A percentile compares a stretch with the other conserved stretches of the same genome.
phyloP scores from a whole-genome alignment of 495 filamentous ascomycete genomes.

The Penicillium cosmopolitanum region DNA sequence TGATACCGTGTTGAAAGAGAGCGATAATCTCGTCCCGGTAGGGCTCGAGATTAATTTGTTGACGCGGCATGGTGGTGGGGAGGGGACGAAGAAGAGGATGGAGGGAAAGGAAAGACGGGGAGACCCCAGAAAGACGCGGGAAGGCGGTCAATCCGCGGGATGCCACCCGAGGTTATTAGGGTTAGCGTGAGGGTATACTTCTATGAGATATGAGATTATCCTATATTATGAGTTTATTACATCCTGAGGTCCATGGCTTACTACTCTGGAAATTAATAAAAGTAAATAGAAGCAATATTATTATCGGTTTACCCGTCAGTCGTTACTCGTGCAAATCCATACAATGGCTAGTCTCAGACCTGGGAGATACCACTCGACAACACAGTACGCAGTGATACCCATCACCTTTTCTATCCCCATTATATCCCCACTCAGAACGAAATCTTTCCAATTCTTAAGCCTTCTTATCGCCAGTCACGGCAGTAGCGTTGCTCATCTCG shows the following conservation, averaged over 20 bases:
- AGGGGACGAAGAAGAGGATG: background rate
- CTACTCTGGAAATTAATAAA: background rate
- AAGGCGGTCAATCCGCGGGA: slow-evolving; percentile 27
- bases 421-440: background rate
- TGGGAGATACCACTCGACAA: slow-evolving; percentile 6
- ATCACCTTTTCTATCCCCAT: background rate
- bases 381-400: slow-evolving; percentile 2
- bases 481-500: slow-evolving; percentile 14
- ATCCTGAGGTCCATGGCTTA: background rate
- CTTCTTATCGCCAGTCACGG: slow-evolving; percentile 23
- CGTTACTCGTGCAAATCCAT: slow-evolving; percentile 9
- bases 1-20: slow-evolving; percentile 31
- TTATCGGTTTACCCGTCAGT: slow-evolving; percentile 18
- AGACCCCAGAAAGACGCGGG: background rate
- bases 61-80: slow-evolving; percentile 26
- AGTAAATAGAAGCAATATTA: slow-evolving; percentile 5
- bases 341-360: slow-evolving; percentile 17
- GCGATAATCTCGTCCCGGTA: slow-evolving; percentile 33
- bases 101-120: background rate
- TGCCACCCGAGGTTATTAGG: slow-evolving; percentile 5
- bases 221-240: background rate
- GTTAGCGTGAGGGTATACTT: background rate
- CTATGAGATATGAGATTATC: background rate
- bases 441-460: slow-evolving; percentile 5
- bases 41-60: slow-evolving; percentile 36